Evolutionary conservation across 2,329 filamentous ascomycete species (phyloP).

Genomic region (Thelonectria rubi): DNA sequence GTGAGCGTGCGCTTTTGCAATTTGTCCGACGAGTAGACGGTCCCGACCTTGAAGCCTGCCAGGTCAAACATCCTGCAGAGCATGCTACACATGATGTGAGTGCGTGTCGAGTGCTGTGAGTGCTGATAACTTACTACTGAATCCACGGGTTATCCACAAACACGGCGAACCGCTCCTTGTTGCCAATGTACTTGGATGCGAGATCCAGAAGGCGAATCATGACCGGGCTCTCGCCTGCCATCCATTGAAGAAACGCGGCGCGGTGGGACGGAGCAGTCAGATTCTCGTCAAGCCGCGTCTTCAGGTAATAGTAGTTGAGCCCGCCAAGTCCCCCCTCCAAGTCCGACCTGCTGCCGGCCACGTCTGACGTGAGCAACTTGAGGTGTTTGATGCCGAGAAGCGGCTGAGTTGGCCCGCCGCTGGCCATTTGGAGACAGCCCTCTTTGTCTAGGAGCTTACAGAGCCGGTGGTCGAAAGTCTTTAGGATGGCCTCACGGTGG

Average conservation of each 20-base stretch:
- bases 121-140: slow-evolving; percentile 9
- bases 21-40: no score
- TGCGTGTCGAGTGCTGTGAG: not conserved
- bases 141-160: slow-evolving; percentile 14
- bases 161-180: slow-evolving; percentile 12
- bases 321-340: not conserved
- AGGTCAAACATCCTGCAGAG: no score
- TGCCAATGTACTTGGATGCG: not conserved
- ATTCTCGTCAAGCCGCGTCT: not conserved
- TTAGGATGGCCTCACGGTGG: not conserved
- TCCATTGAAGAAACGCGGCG: not conserved
- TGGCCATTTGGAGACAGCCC: not conserved
- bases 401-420: not conserved
- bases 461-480: slow-evolving; percentile 2
- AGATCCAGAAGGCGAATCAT: not conserved
- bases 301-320: not conserved
- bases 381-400: slow-evolving; percentile 3
- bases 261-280: not conserved
- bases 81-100: no score
- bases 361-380: not conserved
- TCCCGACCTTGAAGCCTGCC: no score
- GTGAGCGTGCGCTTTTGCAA: no score
- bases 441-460: not conserved
- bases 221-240: not conserved
- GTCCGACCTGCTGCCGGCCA: not conserved